Evolutionary conservation across 1,284 basidiomycete species (phyloP).

Genomic region (Cutaneotrichosporon daszewskae): DNA sequence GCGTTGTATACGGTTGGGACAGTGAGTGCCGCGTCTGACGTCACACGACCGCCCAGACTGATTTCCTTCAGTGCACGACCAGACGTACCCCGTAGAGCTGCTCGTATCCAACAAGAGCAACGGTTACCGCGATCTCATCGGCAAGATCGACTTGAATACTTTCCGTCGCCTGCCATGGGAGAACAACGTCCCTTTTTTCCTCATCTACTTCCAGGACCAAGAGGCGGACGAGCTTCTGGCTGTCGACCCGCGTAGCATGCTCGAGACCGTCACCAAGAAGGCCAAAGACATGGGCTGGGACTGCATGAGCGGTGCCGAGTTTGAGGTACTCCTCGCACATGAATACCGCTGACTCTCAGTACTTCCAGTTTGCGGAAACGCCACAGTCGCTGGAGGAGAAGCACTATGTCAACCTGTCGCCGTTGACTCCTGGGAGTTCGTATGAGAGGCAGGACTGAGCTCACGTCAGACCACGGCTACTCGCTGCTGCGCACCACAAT

Average conservation of each 20-base stretch:
- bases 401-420: constrained; percentile 64
- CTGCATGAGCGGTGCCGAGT: constrained; percentile 79
- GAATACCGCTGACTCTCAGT: constrained; percentile 52
- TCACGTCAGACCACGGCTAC: constrained; percentile 77
- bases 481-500: constrained; percentile 80
- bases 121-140: constrained; percentile 83
- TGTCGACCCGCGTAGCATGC: constrained; percentile 79
- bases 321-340: constrained; percentile 62
- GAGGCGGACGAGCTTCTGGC: constrained; percentile 67
- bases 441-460: constrained; percentile 16
- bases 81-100: constrained; percentile 74
- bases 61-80: constrained; percentile 58
- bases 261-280: constrained; percentile 57
- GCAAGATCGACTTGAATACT: constrained; percentile 74
- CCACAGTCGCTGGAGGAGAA: constrained; percentile 69
- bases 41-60: background rate
- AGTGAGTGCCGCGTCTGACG: constrained; percentile 20
- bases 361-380: constrained; percentile 93
- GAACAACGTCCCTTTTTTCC: constrained; percentile 83
- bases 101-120: constrained; percentile 83
- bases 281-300: constrained; percentile 52
- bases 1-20: constrained; percentile 63
- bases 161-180: constrained; percentile 90
- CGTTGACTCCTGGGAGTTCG: constrained; percentile 86
- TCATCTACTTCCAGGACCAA: constrained; percentile 82